Evolutionary conservation across 2,329 filamentous ascomycete species (phyloP).

Genomic region (Fusarium longipes): DNA sequence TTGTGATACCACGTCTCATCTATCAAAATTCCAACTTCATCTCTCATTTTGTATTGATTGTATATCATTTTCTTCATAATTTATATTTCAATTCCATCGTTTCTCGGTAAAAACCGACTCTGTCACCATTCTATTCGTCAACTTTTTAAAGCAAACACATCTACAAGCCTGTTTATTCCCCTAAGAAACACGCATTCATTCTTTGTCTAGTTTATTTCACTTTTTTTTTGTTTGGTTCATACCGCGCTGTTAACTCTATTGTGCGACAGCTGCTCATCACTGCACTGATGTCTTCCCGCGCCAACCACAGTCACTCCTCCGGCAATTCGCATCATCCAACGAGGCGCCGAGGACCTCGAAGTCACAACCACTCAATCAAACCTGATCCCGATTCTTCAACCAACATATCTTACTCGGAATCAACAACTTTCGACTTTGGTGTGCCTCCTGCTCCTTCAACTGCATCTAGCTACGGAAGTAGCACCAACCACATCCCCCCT

Average conservation of each 20-base stretch:
- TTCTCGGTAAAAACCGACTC: neutral
- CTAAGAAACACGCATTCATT: neutral
- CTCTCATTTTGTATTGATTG: neutral
- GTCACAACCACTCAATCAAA: slow-evolving; percentile 38
- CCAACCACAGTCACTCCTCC: slow-evolving; percentile 19
- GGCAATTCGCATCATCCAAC: slow-evolving; percentile 39
- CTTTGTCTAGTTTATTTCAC: neutral
- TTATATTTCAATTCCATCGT: neutral
- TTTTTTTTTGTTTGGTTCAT: neutral
- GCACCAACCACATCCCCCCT: slow-evolving; percentile 22
- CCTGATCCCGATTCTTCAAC: slow-evolving; percentile 41
- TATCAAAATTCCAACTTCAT: neutral
- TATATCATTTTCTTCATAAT: neutral
- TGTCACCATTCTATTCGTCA: neutral
- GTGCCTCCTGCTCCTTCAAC: slow-evolving; percentile 24
- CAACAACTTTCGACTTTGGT: slow-evolving; percentile 24
- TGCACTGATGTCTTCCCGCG: slow-evolving; percentile 33
- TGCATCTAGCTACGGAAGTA: slow-evolving; percentile 37
- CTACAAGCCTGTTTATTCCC: slow-evolving; percentile 8
- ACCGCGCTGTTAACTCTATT: neutral
- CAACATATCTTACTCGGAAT: slow-evolving; percentile 23
- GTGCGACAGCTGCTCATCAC: neutral
- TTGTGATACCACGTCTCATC: slow-evolving; percentile 7
- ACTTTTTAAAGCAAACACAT: slow-evolving; percentile 11
- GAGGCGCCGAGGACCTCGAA: slow-evolving; percentile 38